Percentiles rank a stretch among this genome's conserved stretches.
phyloP scores from a whole-genome alignment of 2,329 filamentous ascomycete species.

The Elsinoe ampelina region DNA sequence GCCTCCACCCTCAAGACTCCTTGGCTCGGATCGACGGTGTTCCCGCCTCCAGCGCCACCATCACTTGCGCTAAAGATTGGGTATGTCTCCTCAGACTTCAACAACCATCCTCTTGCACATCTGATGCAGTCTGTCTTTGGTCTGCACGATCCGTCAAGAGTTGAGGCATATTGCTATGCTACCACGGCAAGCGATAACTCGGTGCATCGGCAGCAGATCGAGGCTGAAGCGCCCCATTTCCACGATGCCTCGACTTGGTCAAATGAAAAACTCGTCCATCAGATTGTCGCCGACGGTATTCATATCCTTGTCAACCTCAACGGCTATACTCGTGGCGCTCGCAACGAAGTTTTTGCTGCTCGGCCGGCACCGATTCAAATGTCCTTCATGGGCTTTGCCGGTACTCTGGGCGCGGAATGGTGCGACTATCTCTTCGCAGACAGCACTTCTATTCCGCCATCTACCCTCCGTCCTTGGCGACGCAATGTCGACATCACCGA shows the following conservation, averaged over 20 bases:
- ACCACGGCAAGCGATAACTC: constrained; percentile 88
- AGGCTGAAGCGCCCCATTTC: constrained; percentile 84
- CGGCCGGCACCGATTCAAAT: constrained; percentile 93
- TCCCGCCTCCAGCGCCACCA: constrained; percentile 75
- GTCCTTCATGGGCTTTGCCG: constrained; percentile 99
- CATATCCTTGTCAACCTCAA: constrained; percentile 98
- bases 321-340: constrained; percentile 90
- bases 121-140: constrained; percentile 99
- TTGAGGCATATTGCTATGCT: constrained; percentile 88
- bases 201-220: constrained; percentile 81
- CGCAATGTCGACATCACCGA: constrained; percentile 67
- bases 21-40: constrained; percentile 76
- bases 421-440: constrained; percentile 96
- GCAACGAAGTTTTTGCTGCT: constrained; percentile 94
- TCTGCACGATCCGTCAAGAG: constrained; percentile 63
- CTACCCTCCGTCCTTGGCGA: constrained; percentile 71
- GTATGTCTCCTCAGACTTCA: constrained; percentile 97
- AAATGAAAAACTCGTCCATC: constrained; percentile 70
- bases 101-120: constrained; percentile 93
- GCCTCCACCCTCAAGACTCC: constrained; percentile 76
- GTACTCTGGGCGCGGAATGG: constrained; percentile 93
- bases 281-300: constrained; percentile 79
- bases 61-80: constrained; percentile 78
- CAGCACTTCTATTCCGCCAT: constrained; percentile 69
- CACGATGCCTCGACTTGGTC: constrained; percentile 81